Evolutionary conservation across 768 basidiomycete species (phyloP).

Genomic region (Fomitopsis pulvina): DNA sequence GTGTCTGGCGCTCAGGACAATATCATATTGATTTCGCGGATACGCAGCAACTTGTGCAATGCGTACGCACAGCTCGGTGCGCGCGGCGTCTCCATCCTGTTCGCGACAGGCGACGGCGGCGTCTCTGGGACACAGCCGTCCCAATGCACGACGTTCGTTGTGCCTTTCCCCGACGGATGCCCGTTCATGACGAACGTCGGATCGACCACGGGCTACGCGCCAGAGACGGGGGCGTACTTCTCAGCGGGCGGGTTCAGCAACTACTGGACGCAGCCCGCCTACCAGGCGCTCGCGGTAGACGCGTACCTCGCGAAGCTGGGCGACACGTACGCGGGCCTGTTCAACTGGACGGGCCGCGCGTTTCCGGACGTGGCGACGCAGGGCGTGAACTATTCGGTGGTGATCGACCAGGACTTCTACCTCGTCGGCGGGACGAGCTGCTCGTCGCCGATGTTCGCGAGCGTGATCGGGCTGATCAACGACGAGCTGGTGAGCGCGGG

Average conservation of each 20-base stretch:
- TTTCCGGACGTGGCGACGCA: slow-evolving; percentile 44
- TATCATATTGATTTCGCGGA: not conserved
- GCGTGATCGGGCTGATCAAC: slow-evolving; percentile 28
- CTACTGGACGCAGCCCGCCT: slow-evolving; percentile 25
- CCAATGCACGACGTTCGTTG: slow-evolving; percentile 25
- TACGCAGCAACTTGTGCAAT: slow-evolving; percentile 26
- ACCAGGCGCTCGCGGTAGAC: slow-evolving; percentile 32
- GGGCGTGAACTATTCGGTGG: slow-evolving; percentile 27
- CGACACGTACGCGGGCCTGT: slow-evolving; percentile 23
- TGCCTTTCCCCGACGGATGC: slow-evolving; percentile 30
- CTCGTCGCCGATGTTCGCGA: slow-evolving; percentile 28
- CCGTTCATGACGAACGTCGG: slow-evolving; percentile 32
- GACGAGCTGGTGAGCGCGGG: slow-evolving; percentile 24
- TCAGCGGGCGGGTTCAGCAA: slow-evolving; percentile 32
- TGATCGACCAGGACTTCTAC: slow-evolving; percentile 10
- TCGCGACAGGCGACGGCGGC: slow-evolving; percentile 33
- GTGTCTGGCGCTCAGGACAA: not conserved
- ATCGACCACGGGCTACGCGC: slow-evolving; percentile 22
- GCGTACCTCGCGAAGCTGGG: slow-evolving; percentile 29
- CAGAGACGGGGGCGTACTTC: slow-evolving; percentile 26
- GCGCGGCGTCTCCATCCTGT: slow-evolving; percentile 30
- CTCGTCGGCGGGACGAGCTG: slow-evolving; percentile 26
- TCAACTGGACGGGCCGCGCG: slow-evolving; percentile 31
- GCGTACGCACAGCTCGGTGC: slow-evolving; percentile 30
- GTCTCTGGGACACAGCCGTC: slow-evolving; percentile 25